phyloP scores from a whole-genome alignment of 1,284 basidiomycete genomes.

The Ceratobasidium theobromae region DNA sequence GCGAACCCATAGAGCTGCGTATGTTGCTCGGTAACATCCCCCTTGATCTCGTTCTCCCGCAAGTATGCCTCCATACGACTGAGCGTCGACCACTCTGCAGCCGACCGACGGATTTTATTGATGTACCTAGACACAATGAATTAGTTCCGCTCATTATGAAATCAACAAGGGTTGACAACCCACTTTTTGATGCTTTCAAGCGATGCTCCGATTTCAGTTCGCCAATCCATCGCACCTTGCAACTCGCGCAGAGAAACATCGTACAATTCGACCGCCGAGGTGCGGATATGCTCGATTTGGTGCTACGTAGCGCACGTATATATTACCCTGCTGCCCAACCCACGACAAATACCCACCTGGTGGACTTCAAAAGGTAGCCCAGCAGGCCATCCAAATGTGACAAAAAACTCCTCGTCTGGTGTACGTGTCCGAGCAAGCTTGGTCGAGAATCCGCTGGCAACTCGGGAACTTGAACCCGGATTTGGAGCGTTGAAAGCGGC shows the following conservation, averaged over 20 bases:
- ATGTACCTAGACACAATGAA: slow-evolving; percentile 2
- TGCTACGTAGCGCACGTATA: slow-evolving; percentile 4
- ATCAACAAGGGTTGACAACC: neutral
- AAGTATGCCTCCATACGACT: slow-evolving; percentile 5
- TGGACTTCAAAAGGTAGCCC: slow-evolving; percentile 15
- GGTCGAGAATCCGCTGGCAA: neutral
- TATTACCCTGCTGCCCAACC: neutral
- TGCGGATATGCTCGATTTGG: slow-evolving; percentile 17
- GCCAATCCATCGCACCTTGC: slow-evolving; percentile 1
- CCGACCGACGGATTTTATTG: slow-evolving; percentile 2
- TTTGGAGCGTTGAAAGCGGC: neutral
- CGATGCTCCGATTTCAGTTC: slow-evolving; percentile 6
- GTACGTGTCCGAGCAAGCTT: neutral
- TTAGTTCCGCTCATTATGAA: neutral
- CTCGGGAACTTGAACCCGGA: too few relatives aligned
- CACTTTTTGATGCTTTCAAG: neutral
- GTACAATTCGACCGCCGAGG: slow-evolving; percentile 5
- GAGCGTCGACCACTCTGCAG: neutral
- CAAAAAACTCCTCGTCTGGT: slow-evolving; percentile 19
- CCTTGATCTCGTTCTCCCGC: slow-evolving; percentile 16
- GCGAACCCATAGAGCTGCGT: slow-evolving; percentile 8
- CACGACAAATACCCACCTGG: slow-evolving; percentile 1
- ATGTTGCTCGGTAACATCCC: slow-evolving; percentile 13
- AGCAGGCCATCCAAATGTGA: slow-evolving; percentile 17
- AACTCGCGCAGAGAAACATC: slow-evolving; percentile 12